Base-by-base conservation (phyloP, 1,139 yeast species). In the Suhomyces terraborum region DNA sequence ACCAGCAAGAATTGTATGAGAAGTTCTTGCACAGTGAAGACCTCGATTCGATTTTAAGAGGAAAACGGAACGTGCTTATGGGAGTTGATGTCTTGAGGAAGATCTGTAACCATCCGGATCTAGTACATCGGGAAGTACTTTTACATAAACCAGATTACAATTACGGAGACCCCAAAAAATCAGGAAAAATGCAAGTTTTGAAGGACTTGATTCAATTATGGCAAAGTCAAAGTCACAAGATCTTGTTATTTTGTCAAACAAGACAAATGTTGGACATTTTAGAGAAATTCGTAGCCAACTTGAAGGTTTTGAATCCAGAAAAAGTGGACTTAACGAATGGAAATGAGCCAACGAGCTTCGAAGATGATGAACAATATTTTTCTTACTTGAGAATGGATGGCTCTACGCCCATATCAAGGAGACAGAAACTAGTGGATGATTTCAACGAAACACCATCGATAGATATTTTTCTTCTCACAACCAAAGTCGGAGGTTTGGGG, bases 401-500 rank as follows among this genome's bases (percentile, higher is more conserved):
- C 0, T 72, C 91, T 0, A 93, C 98, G 0, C 84, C 88, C 1
- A 89, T 93, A 42, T 75, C 79, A 0, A 74, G 67, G 27, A 67
- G 99, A 19, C 98, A 93, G 56, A 63, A 62, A 16, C 69, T 93
- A 45, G 97, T 93, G 17, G 97, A 91, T 58, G 55, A 69, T 9
- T 93, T 89, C 62, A 93, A 93, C 57, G 72, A 67, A 9, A 81
- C 83, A 48, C 66, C 75, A 1, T 59, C 66, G 14, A 77, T 79
- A 45, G 68, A 76, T 40, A 77, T 93, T 1, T 94, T 93, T 58
- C 63, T 93, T 22, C 67, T 93, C 33, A 93, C 98, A 0, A 93
- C 98, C 0, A 79, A 93, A 56, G 98, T 93, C 3, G 98, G 98
- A 19, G 98, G 98, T 0, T 69, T 93, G 33, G 98, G 98, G 17